Percentiles rank a stretch among this genome's conserved stretches.
phyloP scores from a whole-genome alignment of 2,329 filamentous ascomycete genomes.

The Aureobasidium pullulans region DNA sequence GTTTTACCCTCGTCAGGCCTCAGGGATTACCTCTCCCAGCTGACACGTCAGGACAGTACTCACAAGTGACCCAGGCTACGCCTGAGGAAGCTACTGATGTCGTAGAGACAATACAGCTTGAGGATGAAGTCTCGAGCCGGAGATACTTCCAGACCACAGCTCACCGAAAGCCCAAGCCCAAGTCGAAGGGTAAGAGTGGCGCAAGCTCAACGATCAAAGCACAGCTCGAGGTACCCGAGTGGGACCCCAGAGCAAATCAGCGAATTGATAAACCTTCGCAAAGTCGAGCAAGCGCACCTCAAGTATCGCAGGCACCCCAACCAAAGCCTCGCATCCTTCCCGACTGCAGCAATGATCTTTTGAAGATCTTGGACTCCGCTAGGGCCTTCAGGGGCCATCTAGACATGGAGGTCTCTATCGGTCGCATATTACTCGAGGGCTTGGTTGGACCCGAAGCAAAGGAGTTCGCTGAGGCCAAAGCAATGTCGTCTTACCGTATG shows the following conservation, averaged over 20 bases:
- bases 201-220: background rate
- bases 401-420: constrained; percentile 13
- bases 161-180: background rate
- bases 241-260: background rate
- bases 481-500: background rate
- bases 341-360: background rate
- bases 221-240: background rate
- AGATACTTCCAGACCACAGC: background rate
- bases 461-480: background rate
- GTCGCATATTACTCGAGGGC: background rate
- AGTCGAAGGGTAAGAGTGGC: background rate
- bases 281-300: background rate
- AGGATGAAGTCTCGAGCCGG: background rate
- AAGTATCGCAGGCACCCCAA: background rate
- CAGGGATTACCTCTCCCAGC: background rate
- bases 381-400: constrained; percentile 12
- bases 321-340: background rate
- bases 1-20: background rate
- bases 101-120: background rate
- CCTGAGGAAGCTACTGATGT: background rate
- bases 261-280: background rate
- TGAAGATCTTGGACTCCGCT: constrained; percentile 10
- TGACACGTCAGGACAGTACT: background rate
- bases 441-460: background rate
- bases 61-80: background rate